Evolutionary conservation across 1,139 yeast genomes (phyloP).

Genomic region (Blastobotrys petasosporus): DNA sequence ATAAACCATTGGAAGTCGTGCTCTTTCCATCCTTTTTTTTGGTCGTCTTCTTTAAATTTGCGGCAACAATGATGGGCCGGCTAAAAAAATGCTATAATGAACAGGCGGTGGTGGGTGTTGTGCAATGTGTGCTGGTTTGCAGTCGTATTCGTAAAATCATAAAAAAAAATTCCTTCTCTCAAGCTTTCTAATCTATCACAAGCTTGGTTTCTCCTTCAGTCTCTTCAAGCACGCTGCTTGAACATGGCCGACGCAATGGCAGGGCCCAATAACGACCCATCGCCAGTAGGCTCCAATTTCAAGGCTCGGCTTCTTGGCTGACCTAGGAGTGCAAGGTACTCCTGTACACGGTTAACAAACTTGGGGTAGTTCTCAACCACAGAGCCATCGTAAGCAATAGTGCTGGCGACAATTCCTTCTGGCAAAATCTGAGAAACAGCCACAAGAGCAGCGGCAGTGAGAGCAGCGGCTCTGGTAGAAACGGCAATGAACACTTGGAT

Average conservation of each 20-base stretch:
- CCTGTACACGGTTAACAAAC: slow-evolving; percentile 48
- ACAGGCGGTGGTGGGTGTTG: too few relatives aligned
- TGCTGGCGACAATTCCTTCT: slow-evolving; percentile 13
- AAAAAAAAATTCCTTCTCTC: background rate
- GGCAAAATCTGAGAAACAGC: slow-evolving; percentile 25
- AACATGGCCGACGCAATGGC: slow-evolving; percentile 32
- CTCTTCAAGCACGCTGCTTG: slow-evolving; percentile 3
- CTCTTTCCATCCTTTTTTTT: too few relatives aligned
- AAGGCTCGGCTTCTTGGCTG: slow-evolving; percentile 20
- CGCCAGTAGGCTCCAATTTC: slow-evolving; percentile 21
- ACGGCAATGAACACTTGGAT: slow-evolving; percentile 64
- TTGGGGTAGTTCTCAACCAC: slow-evolving; percentile 85
- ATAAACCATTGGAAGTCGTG: too few relatives aligned
- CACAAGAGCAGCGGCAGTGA: slow-evolving; percentile 77
- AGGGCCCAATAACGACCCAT: slow-evolving; percentile 31
- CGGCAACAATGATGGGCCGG: too few relatives aligned
- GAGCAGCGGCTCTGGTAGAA: slow-evolving; percentile 70
- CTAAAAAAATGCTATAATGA: too few relatives aligned
- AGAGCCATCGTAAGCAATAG: slow-evolving; percentile 84
- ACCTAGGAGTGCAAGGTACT: slow-evolving; percentile 25
- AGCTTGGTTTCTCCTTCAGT: background rate
- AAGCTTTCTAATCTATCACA: too few relatives aligned
- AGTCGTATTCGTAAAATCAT: background rate
- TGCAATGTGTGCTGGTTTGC: too few relatives aligned
- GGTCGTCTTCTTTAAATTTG: too few relatives aligned